Evolutionary conservation across 768 basidiomycete genomes (phyloP), one percentile per base, ranked within the genome.

Genomic region (Boletus reticulatus): DNA sequence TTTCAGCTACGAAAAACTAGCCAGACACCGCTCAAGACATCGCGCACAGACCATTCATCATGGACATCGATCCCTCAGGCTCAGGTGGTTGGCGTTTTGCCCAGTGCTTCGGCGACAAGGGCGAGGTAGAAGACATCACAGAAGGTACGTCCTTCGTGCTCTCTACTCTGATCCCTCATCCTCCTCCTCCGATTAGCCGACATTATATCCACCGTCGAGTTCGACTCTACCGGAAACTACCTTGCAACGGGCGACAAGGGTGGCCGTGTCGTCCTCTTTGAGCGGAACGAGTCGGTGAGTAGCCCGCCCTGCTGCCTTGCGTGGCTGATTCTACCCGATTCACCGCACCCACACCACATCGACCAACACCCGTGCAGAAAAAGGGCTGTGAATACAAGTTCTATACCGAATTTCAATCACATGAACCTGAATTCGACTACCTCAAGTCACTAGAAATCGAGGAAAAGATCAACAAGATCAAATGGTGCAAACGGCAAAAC

Each of bases 401-500:
- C 76, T 98, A 98, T 74, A 99, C 97, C 49, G 97, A 99, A 76
- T 97, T 98, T 72, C 97, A 99, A 80, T 95, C 93, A 44, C 97
- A 99, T 73, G 97, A 99, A 73, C 97, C 97, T 52, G 97, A 99
- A 73, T 99, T 99, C 73, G 97, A 99, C 78, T 99, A 99, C 74
- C 87, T 99, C 69, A 99, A 99, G 81, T 97, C 94, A 22, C 80
- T 99, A 64, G 97, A 99, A 82, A 99, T 99, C 75, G 97, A 99
- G 76, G 97, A 99, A 83, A 99, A 99, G 88, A 99, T 99, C 81
- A 99, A 99, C 81, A 92, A 97, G 85, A 99, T 99, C 84, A 93
- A 94, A 73, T 99, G 97, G 97, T 98, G 95, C 81, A 94, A 88
- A 79, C 84, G 97, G 61, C 94, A 97, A 77, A 98, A 98, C 72